phyloP scores from a whole-genome alignment of 139 green algal genomes.

The Tetradesmus obliquus region DNA sequence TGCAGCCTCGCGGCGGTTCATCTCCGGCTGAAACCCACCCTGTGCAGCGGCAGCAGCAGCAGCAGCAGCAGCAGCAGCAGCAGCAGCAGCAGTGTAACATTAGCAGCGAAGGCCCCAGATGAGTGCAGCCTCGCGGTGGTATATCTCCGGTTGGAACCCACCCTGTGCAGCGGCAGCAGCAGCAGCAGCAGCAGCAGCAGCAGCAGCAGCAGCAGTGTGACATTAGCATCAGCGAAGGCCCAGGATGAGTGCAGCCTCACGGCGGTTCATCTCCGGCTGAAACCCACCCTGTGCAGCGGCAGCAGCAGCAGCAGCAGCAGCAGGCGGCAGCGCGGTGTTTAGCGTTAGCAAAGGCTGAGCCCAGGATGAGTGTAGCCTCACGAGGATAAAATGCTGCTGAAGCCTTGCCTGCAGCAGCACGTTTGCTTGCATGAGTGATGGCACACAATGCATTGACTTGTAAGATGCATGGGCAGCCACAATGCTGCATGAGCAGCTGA shows the following conservation, averaged over 20 bases:
- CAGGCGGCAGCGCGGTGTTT: no score
- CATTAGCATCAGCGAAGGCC: conserved; percentile 51
- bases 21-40: conserved; percentile 93
- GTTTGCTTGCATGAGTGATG: no score
- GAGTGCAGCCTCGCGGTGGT: conserved; percentile 86
- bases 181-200: not conserved
- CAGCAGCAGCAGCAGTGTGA: not conserved
- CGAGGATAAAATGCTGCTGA: conserved; percentile 93
- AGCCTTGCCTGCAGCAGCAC: no score
- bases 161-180: conserved; percentile 68
- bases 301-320: not conserved
- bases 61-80: not conserved
- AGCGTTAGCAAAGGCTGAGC: no score
- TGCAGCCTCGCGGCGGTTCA: conserved; percentile 94
- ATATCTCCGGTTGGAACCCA: conserved; percentile 97
- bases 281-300: conserved; percentile 87
- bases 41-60: conserved; percentile 55
- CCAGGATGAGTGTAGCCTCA: conserved; percentile 95
- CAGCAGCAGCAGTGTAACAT: not conserved
- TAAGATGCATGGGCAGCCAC: no score
- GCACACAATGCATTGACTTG: no score
- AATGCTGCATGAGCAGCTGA: no score
- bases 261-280: conserved; percentile 90
- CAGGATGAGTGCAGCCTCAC: conserved; percentile 95
- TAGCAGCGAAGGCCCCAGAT: conserved; percentile 79